Evolutionary conservation across 108 stramenopile genomes (phyloP).

Genomic region (Discostella pseudostelligera): DNA sequence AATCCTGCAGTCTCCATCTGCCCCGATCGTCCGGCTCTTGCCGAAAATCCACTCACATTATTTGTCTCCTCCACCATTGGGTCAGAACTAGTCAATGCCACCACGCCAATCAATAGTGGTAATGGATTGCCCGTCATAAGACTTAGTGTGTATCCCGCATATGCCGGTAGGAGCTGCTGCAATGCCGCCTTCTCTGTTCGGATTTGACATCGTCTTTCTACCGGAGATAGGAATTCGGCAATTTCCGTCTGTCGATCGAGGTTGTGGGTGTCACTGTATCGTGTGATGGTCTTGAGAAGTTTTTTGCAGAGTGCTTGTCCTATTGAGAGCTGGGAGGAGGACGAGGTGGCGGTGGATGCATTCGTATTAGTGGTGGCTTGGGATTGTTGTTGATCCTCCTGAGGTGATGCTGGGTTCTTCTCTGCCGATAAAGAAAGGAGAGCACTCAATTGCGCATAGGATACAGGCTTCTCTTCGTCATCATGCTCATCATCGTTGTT

Average conservation of each 20-base stretch:
- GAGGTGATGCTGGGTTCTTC: conserved; percentile 40
- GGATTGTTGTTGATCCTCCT: conserved; percentile 12
- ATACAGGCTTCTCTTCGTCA: conserved; percentile 36
- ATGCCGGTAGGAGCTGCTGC: conserved; percentile 34
- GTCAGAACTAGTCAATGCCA: conserved; percentile 21
- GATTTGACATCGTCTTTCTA: conserved; percentile 36
- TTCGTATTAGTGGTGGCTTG: too few species aligned
- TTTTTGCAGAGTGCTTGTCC: conserved; percentile 46
- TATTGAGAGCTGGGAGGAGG: conserved; percentile 8
- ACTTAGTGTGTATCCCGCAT: conserved; percentile 39
- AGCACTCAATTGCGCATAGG: conserved; percentile 64
- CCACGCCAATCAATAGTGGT: conserved; percentile 48
- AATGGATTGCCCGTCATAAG: conserved; percentile 50
- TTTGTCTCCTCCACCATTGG: conserved; percentile 36
- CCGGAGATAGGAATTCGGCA: conserved; percentile 44
- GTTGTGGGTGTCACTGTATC: conserved; percentile 41
- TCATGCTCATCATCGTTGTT: background rate
- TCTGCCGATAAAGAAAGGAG: conserved; percentile 54
- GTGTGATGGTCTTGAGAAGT: conserved; percentile 46
- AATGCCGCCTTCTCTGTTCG: conserved; percentile 40
- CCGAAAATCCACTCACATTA: conserved; percentile 33
- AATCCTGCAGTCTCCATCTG: conserved; percentile 40
- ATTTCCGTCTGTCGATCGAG: conserved; percentile 55
- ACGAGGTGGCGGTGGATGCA: conserved; percentile 10
- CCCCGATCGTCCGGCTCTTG: conserved; percentile 25